A percentile compares a stretch with the other conserved stretches of the same genome.
Evolutionary conservation across 805 yeast species (phyloP).

Genomic region (Wickerhamiella hasegawae): DNA sequence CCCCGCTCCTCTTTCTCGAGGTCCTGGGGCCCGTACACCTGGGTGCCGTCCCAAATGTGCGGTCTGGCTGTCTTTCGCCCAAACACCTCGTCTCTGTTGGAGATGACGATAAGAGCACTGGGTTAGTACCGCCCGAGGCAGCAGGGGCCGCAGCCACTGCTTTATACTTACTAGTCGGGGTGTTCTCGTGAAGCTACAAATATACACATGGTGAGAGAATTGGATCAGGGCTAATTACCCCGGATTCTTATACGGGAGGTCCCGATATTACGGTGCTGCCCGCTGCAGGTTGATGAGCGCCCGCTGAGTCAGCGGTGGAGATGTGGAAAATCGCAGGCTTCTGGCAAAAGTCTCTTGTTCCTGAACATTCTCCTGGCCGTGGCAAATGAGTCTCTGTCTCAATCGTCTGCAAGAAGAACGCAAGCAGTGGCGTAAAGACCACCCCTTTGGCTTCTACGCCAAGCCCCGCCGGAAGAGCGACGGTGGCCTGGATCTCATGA

Average conservation of each 20-base stretch:
- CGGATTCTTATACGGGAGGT: no score
- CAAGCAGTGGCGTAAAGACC: constrained; percentile 96
- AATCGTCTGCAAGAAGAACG: constrained; percentile 89
- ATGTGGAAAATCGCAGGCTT: no score
- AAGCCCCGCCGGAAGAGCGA: constrained; percentile 68
- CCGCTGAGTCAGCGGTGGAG: no score
- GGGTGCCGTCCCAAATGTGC: constrained; percentile 25
- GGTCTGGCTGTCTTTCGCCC: constrained; percentile 57
- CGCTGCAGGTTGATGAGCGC: no score
- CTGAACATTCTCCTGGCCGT: no score
- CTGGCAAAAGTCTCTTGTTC: no score
- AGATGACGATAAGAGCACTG: constrained; percentile 57
- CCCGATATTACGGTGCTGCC: no score
- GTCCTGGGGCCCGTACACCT: constrained; percentile 55
- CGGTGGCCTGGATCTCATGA: constrained; percentile 70
- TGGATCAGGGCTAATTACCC: neutral
- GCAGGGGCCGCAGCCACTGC: no score
- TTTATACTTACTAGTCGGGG: no score
- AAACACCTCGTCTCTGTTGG: constrained; percentile 80
- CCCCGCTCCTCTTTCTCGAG: constrained; percentile 61
- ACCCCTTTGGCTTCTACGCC: constrained; percentile 94
- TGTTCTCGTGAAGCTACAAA: constrained; percentile 50
- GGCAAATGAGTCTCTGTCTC: constrained; percentile 39
- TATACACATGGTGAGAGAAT: constrained; percentile 64
- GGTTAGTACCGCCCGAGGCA: neutral